These are phyloP conservation scores for Encephalitozoon cuniculi DNA, from an alignment of 371 early-diverging fungal genomes.

Conservation along the genomic window DNA sequence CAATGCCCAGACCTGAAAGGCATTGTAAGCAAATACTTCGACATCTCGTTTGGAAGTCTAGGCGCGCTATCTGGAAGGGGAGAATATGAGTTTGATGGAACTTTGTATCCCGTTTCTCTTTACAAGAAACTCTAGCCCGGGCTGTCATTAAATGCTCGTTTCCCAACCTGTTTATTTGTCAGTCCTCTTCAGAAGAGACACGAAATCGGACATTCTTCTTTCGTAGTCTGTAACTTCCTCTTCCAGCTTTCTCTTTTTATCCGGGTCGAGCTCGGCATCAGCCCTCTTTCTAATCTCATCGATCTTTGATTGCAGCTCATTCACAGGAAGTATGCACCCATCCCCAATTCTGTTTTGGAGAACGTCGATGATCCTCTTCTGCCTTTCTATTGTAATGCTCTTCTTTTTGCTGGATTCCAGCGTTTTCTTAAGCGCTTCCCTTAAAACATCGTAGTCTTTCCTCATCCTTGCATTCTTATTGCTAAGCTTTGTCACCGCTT, in stretches of 20 bases:
- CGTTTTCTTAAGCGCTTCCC: constrained; percentile 36
- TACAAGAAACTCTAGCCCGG: neutral
- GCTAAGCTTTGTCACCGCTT: constrained; percentile 28
- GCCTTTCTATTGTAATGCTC: constrained; percentile 41
- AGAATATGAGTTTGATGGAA: constrained; percentile 5
- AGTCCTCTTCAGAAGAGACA: neutral
- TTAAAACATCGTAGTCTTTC: constrained; percentile 37
- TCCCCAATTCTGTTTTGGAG: constrained; percentile 41
- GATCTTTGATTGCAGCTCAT: constrained; percentile 32
- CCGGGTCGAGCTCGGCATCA: constrained; percentile 22
- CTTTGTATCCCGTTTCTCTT: neutral
- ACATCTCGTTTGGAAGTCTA: constrained; percentile 32
- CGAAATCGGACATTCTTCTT: constrained; percentile 47
- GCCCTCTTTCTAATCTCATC: constrained; percentile 26
- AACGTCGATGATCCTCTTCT: constrained; percentile 50
- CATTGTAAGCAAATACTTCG: constrained; percentile 7
- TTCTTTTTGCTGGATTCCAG: constrained; percentile 28
- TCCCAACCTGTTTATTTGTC: neutral
- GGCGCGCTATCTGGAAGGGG: constrained; percentile 12
- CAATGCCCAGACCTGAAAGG: constrained; percentile 7
- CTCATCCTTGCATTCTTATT: constrained; percentile 44
- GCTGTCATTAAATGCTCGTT: neutral
- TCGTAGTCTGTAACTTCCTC: constrained; percentile 34
- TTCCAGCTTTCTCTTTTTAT: constrained; percentile 17
- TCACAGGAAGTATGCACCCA: constrained; percentile 23